Evolutionary conservation across 2,329 filamentous ascomycete genomes (phyloP).

Genomic region (Penicillium sp.): DNA sequence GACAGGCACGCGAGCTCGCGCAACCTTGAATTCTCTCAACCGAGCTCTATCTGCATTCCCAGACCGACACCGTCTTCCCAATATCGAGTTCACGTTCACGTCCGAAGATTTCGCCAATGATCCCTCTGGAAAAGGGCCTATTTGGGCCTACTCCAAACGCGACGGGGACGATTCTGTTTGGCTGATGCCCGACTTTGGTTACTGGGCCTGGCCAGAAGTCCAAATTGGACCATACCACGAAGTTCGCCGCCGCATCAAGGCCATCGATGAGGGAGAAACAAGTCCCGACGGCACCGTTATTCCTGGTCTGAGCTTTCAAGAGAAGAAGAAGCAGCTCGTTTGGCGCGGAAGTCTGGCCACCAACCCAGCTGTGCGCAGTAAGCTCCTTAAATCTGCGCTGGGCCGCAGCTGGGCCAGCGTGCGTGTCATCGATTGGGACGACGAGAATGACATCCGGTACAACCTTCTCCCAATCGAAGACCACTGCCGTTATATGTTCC

Average conservation of each 20-base stretch:
- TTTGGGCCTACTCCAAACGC: conserved; percentile 44
- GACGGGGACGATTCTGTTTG: conserved; percentile 40
- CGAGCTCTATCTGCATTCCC: conserved; percentile 44
- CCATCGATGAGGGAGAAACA: conserved; percentile 32
- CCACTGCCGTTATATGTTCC: conserved; percentile 51
- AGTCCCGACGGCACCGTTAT: conserved; percentile 15
- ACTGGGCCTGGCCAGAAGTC: conserved; percentile 50
- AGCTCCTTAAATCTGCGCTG: conserved; percentile 35
- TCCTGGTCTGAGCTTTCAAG: conserved; percentile 22
- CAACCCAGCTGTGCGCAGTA: conserved; percentile 35
- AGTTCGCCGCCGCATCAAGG: conserved; percentile 35
- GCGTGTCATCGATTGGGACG: conserved; percentile 38
- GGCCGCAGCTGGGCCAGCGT: conserved; percentile 47
- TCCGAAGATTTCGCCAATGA: conserved; percentile 42
- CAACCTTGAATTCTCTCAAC: conserved; percentile 45
- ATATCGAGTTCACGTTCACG: conserved; percentile 47
- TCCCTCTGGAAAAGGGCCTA: conserved; percentile 20
- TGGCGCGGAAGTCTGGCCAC: conserved; percentile 46
- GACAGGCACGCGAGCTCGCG: conserved; percentile 36
- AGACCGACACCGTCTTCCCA: conserved; percentile 38
- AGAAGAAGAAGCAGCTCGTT: conserved; percentile 44
- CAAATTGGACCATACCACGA: conserved; percentile 43
- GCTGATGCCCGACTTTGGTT: conserved; percentile 52
- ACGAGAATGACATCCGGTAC: conserved; percentile 34
- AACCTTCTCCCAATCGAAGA: conserved; percentile 48